Percentiles rank a stretch among this genome's conserved stretches.
Evolutionary conservation across 2,329 filamentous ascomycete genomes (phyloP).

Genomic region (Penicillium sp.): DNA sequence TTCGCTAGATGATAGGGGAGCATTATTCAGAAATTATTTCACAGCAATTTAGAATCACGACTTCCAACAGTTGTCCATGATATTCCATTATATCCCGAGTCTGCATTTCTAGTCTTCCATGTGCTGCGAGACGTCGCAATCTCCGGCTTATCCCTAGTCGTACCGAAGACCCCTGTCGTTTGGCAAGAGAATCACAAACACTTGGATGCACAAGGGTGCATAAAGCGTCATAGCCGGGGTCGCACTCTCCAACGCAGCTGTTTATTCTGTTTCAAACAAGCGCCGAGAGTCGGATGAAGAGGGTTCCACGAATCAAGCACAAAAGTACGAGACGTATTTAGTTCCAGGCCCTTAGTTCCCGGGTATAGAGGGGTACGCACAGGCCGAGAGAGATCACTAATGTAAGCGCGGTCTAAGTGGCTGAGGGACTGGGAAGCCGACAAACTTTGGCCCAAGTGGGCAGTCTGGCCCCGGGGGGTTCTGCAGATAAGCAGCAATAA

Average conservation of each 20-base stretch:
- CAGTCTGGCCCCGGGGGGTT: neutral
- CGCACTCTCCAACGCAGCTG: conserved; percentile 1
- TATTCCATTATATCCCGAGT: neutral
- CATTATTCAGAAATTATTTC: neutral
- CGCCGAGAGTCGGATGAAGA: conserved; percentile 21
- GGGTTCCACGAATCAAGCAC: neutral
- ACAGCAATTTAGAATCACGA: neutral
- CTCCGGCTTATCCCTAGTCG: neutral
- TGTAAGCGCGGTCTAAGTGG: neutral
- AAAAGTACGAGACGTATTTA: conserved; percentile 3
- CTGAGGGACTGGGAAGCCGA: neutral
- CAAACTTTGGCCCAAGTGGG: conserved; percentile 4
- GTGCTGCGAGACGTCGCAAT: neutral
- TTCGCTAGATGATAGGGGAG: neutral
- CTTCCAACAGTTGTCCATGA: neutral
- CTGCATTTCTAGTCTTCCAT: neutral
- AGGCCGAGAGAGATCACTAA: conserved; percentile 1
- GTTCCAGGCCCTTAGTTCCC: neutral
- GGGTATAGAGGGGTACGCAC: neutral
- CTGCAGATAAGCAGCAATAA: neutral
- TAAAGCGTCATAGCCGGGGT: neutral
- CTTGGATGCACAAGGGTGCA: neutral
- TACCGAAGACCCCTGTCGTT: neutral
- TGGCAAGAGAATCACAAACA: neutral
- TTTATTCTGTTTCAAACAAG: conserved; percentile 6